Conservation (phyloP, 805 yeast genomes). For the Saturnispora zaruensis region DNA sequence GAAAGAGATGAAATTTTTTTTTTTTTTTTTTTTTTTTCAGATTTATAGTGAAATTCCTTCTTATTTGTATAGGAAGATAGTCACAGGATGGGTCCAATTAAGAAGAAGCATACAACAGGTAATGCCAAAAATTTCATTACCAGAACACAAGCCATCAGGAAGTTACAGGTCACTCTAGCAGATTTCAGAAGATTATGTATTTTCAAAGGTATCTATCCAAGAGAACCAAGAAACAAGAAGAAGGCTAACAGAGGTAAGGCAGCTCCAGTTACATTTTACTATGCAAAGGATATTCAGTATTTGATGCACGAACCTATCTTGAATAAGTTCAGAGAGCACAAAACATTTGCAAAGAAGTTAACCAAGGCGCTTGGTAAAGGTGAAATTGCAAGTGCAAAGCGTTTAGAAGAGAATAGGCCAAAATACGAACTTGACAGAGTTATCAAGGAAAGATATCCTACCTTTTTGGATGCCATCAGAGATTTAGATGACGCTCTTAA, state of each 20-base stretch:
- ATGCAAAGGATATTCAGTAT: conserved; percentile 89
- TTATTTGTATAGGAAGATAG: not conserved
- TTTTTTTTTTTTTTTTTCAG: not conserved
- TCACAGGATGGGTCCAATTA: conserved; percentile 48
- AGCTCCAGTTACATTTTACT: conserved; percentile 91
- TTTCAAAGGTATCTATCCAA: conserved; percentile 94
- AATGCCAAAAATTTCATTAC: conserved; percentile 89
- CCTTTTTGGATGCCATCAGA: conserved; percentile 83
- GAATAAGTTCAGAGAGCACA: conserved; percentile 88
- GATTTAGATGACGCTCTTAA: conserved; percentile 93
- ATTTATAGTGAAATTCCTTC: not conserved
- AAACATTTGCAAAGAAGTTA: conserved; percentile 85
- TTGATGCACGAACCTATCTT: conserved; percentile 91
- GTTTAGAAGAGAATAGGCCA: conserved; percentile 73
- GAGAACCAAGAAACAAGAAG: conserved; percentile 92
- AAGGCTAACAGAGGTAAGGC: conserved; percentile 98
- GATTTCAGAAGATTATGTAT: conserved; percentile 96
- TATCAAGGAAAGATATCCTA: conserved; percentile 91
- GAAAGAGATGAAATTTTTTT: not conserved
- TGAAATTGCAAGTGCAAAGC: conserved; percentile 81
- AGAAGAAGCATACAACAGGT: conserved; percentile 79
- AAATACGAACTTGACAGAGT: conserved; percentile 81
- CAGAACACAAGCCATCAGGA: conserved; percentile 88
- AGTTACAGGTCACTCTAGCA: conserved; percentile 85
- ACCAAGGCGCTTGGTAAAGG: conserved; percentile 87